Conservation (phyloP, 306 rosid genomes). For the Ormosia semicastrata region DNA sequence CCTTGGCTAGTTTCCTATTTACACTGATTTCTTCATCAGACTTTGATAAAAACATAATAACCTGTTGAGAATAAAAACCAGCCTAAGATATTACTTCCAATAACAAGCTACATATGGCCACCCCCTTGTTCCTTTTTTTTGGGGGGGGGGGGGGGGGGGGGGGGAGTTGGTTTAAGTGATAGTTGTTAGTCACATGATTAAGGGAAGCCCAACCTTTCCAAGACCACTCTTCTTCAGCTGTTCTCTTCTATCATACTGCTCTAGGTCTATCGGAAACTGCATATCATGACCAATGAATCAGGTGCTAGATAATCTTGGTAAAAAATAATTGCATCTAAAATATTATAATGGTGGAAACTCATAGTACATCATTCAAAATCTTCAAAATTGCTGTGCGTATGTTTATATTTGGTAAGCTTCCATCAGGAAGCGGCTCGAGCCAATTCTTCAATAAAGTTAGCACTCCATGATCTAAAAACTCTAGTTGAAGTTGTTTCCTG, state of each 20-base stretch:
- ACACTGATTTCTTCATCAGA: slow-evolving; percentile 87
- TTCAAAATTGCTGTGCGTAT: slow-evolving; percentile 80
- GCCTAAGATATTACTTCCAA: slow-evolving; percentile 4
- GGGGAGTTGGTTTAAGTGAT: background rate
- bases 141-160: background rate
- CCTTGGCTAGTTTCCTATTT: slow-evolving; percentile 88
- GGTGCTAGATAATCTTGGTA: background rate
- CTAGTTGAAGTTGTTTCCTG: slow-evolving; percentile 93
- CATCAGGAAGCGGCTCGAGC: slow-evolving; percentile 98
- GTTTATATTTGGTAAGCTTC: slow-evolving; percentile 89
- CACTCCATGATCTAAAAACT: slow-evolving; percentile 92
- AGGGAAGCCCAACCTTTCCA: slow-evolving; percentile 67
- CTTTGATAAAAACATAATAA: slow-evolving; percentile 88
- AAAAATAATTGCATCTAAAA: slow-evolving; percentile 8
- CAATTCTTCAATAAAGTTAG: slow-evolving; percentile 78
- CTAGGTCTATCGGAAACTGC: slow-evolving; percentile 92
- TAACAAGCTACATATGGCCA: background rate
- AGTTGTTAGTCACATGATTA: background rate
- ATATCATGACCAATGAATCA: slow-evolving; percentile 35
- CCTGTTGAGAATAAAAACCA: slow-evolving; percentile 49
- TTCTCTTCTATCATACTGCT: slow-evolving; percentile 87
- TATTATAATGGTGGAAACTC: slow-evolving; percentile 16
- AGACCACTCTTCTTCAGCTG: slow-evolving; percentile 97
- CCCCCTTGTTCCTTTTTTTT: background rate
- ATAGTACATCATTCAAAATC: slow-evolving; percentile 79